These are phyloP conservation scores for Colletotrichum paranaense DNA, from an alignment of 2,329 filamentous ascomycete genomes.

Conservation along the genomic window DNA sequence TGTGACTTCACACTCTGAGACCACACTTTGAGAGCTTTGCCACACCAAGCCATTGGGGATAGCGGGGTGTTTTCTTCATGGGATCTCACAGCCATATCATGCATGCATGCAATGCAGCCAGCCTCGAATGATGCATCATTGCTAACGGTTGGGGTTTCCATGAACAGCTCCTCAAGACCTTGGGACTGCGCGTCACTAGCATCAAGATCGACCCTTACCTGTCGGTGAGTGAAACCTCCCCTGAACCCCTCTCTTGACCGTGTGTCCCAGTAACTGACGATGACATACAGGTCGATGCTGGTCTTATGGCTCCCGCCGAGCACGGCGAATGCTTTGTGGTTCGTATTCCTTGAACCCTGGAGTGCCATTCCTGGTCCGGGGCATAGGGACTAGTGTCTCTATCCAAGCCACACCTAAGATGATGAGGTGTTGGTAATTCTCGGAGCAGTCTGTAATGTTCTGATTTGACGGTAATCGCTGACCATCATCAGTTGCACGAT, in stretches of 20 bases:
- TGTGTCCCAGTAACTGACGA: conserved; percentile 10
- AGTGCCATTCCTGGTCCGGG: neutral
- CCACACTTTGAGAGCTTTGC: conserved; percentile 10
- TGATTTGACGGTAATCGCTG: conserved; percentile 7
- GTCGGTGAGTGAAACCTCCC: conserved; percentile 44
- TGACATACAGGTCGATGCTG: conserved; percentile 32
- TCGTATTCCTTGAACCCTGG: conserved; percentile 10
- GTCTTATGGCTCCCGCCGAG: conserved; percentile 45
- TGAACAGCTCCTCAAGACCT: conserved; percentile 79
- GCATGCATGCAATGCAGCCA: neutral
- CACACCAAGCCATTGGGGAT: neutral
- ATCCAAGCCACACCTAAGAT: neutral
- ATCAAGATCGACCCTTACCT: conserved; percentile 64
- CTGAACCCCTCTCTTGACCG: neutral
- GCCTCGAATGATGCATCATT: neutral
- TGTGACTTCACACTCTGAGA: conserved; percentile 26
- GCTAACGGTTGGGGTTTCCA: neutral
- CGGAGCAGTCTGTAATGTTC: neutral
- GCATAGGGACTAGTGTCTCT: conserved; percentile 9
- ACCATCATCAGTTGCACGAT: conserved; percentile 32
- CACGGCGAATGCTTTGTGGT: conserved; percentile 39
- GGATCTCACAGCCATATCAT: neutral
- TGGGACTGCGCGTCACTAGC: conserved; percentile 76
- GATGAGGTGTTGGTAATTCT: neutral
- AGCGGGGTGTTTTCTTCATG: neutral